phyloP scores from a whole-genome alignment of 352 stramenopile genomes.

The Globisporangium cystogenes region DNA sequence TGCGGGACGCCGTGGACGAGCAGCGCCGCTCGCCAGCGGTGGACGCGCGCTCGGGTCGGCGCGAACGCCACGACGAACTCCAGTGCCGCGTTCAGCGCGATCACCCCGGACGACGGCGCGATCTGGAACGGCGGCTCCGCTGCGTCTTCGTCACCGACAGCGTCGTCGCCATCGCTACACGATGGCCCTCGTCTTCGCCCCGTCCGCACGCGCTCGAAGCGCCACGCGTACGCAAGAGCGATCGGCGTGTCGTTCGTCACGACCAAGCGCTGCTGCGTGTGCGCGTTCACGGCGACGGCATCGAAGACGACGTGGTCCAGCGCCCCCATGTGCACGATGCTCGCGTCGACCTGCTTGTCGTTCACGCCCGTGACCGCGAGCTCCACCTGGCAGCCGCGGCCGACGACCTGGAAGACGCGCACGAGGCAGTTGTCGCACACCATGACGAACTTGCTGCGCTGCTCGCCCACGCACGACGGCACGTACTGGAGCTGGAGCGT shows the following conservation, averaged over 20 bases:
- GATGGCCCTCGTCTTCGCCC: background rate
- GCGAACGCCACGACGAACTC: conserved; percentile 46
- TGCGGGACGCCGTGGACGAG: conserved; percentile 36
- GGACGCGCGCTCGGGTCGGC: conserved; percentile 17
- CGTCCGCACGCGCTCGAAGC: conserved; percentile 14
- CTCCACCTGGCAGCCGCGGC: conserved; percentile 64
- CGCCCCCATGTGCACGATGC: conserved; percentile 34
- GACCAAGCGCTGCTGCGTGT: conserved; percentile 29
- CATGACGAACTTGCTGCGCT: conserved; percentile 63
- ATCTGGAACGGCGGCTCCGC: conserved; percentile 35
- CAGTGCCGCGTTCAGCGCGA: conserved; percentile 26
- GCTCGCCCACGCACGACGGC: conserved; percentile 47
- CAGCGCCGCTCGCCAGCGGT: conserved; percentile 30
- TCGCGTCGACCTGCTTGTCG: conserved; percentile 31
- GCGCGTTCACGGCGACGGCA: conserved; percentile 28
- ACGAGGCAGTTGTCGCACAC: conserved; percentile 85
- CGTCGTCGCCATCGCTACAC: background rate
- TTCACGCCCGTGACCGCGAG: conserved; percentile 45
- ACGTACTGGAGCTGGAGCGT: conserved; percentile 47
- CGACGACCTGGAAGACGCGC: conserved; percentile 58
- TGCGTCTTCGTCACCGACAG: background rate
- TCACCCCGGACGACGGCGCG: conserved; percentile 28
- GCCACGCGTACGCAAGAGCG: conserved; percentile 52
- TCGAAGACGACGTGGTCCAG: conserved; percentile 49
- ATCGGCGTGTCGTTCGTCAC: conserved; percentile 68